A percentile compares a stretch with the other conserved stretches of the same genome.
These are phyloP conservation scores for Exophiala bonariae DNA, from an alignment of 2,329 filamentous ascomycete species.

Conservation along the genomic window DNA sequence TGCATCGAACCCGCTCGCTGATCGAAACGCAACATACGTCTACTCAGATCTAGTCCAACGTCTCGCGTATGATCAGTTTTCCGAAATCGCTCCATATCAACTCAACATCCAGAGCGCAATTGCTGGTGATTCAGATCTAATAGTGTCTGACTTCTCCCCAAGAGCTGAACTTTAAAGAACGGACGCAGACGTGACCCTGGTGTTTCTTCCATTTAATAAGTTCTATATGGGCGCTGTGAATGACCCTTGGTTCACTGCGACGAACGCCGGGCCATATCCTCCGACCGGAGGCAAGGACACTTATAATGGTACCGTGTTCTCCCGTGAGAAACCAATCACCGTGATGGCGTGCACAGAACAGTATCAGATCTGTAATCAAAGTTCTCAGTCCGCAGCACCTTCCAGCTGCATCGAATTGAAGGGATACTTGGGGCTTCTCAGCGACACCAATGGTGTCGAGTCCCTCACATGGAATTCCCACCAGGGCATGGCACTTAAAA, in stretches of 20 bases:
- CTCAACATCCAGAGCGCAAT: conserved; percentile 3
- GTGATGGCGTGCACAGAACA: conserved; percentile 9
- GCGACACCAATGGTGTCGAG: neutral
- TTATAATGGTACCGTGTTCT: conserved; percentile 5
- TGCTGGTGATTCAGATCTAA: neutral
- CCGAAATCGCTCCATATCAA: conserved; percentile 3
- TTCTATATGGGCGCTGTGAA: conserved; percentile 8
- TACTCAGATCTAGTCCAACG: neutral
- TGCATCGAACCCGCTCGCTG: conserved; percentile 1
- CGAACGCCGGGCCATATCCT: neutral
- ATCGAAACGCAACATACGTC: conserved; percentile 8
- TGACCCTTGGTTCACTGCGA: conserved; percentile 13
- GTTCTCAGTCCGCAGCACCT: neutral
- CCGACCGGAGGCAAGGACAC: neutral
- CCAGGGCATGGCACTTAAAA: neutral
- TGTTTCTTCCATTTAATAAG: conserved; percentile 7
- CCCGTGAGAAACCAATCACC: conserved; percentile 3
- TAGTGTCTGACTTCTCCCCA: neutral
- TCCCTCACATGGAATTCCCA: neutral
- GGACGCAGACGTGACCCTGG: neutral
- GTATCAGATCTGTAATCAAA: conserved; percentile 9
- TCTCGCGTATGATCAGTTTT: conserved; percentile 6
- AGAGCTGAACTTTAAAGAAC: neutral
- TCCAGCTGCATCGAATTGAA: conserved; percentile 4
- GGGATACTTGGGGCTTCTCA: neutral